Conservation (phyloP, 257 asterid species). For the Solanum bulbocastanum region DNA sequence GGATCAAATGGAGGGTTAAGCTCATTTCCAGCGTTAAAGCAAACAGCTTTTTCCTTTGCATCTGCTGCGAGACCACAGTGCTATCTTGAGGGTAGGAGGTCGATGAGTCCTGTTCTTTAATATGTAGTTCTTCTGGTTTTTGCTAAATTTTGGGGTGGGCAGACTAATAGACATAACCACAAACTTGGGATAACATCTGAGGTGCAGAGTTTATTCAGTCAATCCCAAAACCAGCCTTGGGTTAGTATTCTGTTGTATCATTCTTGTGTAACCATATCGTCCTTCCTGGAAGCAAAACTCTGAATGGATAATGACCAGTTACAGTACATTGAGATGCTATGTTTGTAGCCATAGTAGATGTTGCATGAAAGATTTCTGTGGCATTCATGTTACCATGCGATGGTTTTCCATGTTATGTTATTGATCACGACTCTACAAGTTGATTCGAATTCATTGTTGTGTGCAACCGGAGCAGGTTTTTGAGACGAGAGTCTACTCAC, state of each 20-base stretch:
- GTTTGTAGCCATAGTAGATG: not conserved
- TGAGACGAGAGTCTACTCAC: not conserved
- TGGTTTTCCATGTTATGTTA: not conserved
- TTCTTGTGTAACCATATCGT: not conserved
- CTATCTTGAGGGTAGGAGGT: not conserved
- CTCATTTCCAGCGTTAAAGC: not conserved
- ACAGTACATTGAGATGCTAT: not conserved
- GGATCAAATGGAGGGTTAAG: conserved; percentile 14
- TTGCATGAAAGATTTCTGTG: not conserved
- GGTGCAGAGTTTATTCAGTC: not conserved
- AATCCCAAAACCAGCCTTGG: not conserved
- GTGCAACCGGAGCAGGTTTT: not conserved
- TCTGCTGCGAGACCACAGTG: not conserved
- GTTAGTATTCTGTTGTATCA: not conserved
- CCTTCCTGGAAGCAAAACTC: not conserved
- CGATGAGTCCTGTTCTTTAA: not conserved
- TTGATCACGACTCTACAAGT: rapidly evolving
- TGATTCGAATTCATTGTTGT: not conserved
- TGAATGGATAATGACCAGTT: not conserved
- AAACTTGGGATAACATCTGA: not conserved
- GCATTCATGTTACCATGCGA: not conserved
- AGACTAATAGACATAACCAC: not conserved
- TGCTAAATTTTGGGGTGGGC: not conserved
- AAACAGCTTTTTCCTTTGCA: not conserved
- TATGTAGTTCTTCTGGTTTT: not conserved